Evolutionary conservation across 1,284 basidiomycete species (phyloP), one percentile per base, ranked within the genome.

Genomic region (Pseudozyma sp.): DNA sequence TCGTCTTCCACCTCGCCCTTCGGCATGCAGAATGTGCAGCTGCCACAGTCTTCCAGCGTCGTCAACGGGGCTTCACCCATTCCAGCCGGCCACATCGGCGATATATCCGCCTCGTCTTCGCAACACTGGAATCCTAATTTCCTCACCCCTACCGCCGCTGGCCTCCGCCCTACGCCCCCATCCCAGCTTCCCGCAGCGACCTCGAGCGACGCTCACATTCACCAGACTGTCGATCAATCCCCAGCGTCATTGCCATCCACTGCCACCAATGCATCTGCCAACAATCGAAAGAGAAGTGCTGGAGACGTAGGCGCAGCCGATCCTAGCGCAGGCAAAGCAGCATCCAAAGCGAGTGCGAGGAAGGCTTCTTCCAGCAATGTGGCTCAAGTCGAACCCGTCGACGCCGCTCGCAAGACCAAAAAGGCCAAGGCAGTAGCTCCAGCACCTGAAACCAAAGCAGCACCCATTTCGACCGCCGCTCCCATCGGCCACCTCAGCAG

Each of bases 71-170:
- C 59, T 6, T 56, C 63, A 7, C 48, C 57, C 0, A 16, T 51
- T 1, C 19, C 61, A 12, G 38, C 50, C 6, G 16, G 16, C 25
- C 61, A 63, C 16, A 43, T 51, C 11, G 36, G 42, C 16, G 51
- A 53, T 25, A 44, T 49, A 6, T 43, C 59, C 14, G 47, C 52
- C 39, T 47, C 65, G 1, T 16, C 21, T 14, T 49, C 44, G 16
- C 61, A 48, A 5, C 61, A 59, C 14, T 74, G 66, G 71, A 49
- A 74, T 19, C 56, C 59, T 35, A 59, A 66, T 54, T 74, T 62
- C 51, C 59, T 74, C 14, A 52, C 62, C 6, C 71, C 68, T 16
- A 61, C 18, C 18, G 25, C 48, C 6, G 14, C 52, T 19, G 59
- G 19, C 10, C 44, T 62, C 14, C 44, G 35, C 31, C n/a, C 45